A percentile compares a stretch with the other conserved stretches of the same genome.
phyloP scores from a whole-genome alignment of 1,139 yeast species.

The Williopsis jadinii region DNA sequence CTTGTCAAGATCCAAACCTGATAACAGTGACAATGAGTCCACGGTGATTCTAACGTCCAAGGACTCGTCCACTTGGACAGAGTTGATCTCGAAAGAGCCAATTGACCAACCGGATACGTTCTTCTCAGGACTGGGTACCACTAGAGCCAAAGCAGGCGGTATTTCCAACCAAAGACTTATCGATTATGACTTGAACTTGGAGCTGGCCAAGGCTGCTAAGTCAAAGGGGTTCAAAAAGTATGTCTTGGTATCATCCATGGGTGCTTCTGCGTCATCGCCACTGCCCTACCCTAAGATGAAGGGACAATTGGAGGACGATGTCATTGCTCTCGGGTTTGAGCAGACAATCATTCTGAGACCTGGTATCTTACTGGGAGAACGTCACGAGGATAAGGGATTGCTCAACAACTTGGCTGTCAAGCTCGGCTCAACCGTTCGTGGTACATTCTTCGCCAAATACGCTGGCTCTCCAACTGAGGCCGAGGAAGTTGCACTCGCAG shows the following conservation, averaged over 20 bases:
- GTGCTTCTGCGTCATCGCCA: constrained; percentile 48
- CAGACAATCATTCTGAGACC: constrained; percentile 65
- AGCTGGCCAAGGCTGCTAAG: constrained; percentile 64
- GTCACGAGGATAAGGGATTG: constrained; percentile 37
- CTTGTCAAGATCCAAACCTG: constrained; percentile 36
- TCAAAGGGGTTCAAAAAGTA: constrained; percentile 56
- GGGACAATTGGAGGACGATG: constrained; percentile 58
- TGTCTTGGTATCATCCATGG: constrained; percentile 54
- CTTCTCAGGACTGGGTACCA: constrained; percentile 70
- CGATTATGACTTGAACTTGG: constrained; percentile 63
- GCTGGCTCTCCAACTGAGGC: constrained; percentile 14
- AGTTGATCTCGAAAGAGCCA: constrained; percentile 10
- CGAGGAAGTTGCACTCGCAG: constrained; percentile 21
- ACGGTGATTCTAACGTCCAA: constrained; percentile 2
- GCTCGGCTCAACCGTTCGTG: constrained; percentile 6
- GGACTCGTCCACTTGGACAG: constrained; percentile 30
- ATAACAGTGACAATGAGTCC: constrained; percentile 1
- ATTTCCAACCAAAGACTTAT: constrained; percentile 56
- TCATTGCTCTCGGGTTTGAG: constrained; percentile 53
- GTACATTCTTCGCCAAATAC: constrained; percentile 8
- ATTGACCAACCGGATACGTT: constrained; percentile 24
- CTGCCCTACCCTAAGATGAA: constrained; percentile 54
- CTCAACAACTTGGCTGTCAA: constrained; percentile 4
- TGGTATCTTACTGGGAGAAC: constrained; percentile 56
- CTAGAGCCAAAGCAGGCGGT: constrained; percentile 64